phyloP scores from a whole-genome alignment of 257 asterid genomes.

The Perilla frutescens region DNA sequence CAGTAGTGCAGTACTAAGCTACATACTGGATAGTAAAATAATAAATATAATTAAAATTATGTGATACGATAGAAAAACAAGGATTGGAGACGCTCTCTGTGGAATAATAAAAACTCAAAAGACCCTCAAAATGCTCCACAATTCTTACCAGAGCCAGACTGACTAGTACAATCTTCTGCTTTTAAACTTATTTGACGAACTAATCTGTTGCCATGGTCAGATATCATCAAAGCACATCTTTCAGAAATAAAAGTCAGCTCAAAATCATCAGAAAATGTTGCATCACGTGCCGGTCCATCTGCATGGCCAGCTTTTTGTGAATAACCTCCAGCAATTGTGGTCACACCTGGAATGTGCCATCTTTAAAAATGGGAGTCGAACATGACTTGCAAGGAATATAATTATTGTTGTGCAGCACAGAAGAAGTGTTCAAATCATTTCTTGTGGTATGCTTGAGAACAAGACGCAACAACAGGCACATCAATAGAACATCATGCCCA shows the following conservation, averaged over 20 bases:
- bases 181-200: conserved; percentile 75
- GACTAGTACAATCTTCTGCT: conserved; percentile 62
- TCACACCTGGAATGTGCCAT: conserved; percentile 61
- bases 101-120: conserved; percentile 22
- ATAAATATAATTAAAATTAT: background rate
- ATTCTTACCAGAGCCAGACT: conserved; percentile 64
- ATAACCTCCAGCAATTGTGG: conserved; percentile 90
- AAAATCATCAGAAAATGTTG: conserved; percentile 63
- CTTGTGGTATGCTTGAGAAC: conserved; percentile 9
- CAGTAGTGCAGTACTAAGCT: background rate
- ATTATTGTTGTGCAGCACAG: background rate
- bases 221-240: conserved; percentile 75
- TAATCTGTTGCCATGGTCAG: conserved; percentile 69
- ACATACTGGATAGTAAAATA: background rate
- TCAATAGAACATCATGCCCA: background rate
- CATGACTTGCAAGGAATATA: background rate
- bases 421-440: background rate
- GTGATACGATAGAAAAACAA: conserved; percentile 15
- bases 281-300: conserved; percentile 78
- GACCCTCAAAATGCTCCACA: background rate
- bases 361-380: conserved; percentile 23
- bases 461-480: conserved; percentile 13
- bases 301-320: conserved; percentile 55
- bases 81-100: conserved; percentile 12
- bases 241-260: conserved; percentile 67